phyloP scores from a whole-genome alignment of 164 flowering plant species.

The Aristolochia californica region DNA sequence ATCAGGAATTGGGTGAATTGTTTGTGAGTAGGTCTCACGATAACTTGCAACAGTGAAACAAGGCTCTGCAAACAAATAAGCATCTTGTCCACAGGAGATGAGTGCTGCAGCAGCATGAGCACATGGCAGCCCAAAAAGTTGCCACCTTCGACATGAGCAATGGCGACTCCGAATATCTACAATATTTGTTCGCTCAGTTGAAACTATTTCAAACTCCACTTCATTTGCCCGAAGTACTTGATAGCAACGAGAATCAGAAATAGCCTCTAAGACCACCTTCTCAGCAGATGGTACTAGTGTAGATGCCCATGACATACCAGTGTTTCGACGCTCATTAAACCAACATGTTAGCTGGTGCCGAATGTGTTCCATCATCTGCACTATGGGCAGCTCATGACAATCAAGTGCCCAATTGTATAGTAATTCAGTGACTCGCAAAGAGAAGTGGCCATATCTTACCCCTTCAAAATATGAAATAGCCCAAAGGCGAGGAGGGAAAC shows the following conservation, averaged over 20 bases:
- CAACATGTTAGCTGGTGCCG: slow-evolving; percentile 38
- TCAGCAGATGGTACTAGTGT: slow-evolving; percentile 53
- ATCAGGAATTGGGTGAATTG: slow-evolving; percentile 41
- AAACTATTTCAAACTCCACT: slow-evolving; percentile 79
- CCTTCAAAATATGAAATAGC: slow-evolving; percentile 96
- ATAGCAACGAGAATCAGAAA: slow-evolving; percentile 47
- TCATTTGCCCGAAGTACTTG: slow-evolving; percentile 64
- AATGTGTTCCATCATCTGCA: slow-evolving; percentile 53
- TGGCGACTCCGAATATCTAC: slow-evolving; percentile 43
- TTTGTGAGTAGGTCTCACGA: slow-evolving; percentile 40
- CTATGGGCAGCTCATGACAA: slow-evolving; percentile 52
- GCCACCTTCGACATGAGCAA: slow-evolving; percentile 95
- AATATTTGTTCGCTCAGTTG: slow-evolving; percentile 64
- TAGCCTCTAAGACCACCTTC: slow-evolving; percentile 41
- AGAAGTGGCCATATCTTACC: slow-evolving; percentile 85
- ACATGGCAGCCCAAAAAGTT: slow-evolving; percentile 88
- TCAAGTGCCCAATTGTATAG: slow-evolving; percentile 48
- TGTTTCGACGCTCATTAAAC: slow-evolving; percentile 34
- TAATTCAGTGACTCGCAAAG: slow-evolving; percentile 55
- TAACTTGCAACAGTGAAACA: slow-evolving; percentile 48
- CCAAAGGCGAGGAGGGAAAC: slow-evolving; percentile 78
- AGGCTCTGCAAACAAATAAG: slow-evolving; percentile 43
- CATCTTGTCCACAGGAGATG: slow-evolving; percentile 58
- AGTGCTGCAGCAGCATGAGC: slow-evolving; percentile 98
- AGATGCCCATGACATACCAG: slow-evolving; percentile 32